phyloP scores from a whole-genome alignment of 768 basidiomycete species.

The Arthromyces matolae region DNA sequence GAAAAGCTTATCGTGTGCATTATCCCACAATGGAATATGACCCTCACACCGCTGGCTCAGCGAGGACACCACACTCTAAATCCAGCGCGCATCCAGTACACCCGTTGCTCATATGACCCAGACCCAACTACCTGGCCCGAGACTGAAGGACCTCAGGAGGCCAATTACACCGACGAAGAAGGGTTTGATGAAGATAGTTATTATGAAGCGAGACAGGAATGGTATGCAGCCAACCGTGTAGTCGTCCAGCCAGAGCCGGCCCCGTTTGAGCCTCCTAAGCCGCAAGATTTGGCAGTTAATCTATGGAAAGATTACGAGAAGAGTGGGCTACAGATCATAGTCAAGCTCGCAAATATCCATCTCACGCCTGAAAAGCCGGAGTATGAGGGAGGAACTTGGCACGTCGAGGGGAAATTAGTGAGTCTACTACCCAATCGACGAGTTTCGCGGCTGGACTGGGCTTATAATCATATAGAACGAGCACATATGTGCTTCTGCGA shows the following conservation, averaged over 20 bases:
- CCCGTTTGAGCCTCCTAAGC: constrained; percentile 9
- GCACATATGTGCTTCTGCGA: constrained; percentile 18
- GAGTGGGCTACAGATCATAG: constrained; percentile 14
- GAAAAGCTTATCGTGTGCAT: constrained; percentile 24
- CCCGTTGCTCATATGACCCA: constrained; percentile 12
- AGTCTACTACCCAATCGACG: too few species aligned
- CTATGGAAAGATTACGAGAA: constrained; percentile 7
- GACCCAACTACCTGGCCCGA: constrained; percentile 13
- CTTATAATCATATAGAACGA: too few species aligned
- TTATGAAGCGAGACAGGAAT: constrained; percentile 14
- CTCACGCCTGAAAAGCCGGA: constrained; percentile 12
- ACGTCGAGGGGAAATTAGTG: constrained; percentile 17
- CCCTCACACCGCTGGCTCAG: constrained; percentile 17
- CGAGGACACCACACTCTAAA: neutral
- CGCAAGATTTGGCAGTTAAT: too few species aligned
- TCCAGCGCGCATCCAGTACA: constrained; percentile 20
- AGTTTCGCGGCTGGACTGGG: too few species aligned
- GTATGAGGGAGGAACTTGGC: constrained; percentile 16
- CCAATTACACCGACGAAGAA: constrained; percentile 16
- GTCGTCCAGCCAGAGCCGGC: constrained; percentile 21
- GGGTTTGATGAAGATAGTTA: too few species aligned
- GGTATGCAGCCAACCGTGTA: constrained; percentile 8
- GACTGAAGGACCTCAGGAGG: constrained; percentile 17
- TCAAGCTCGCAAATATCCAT: constrained; percentile 16
- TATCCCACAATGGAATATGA: constrained; percentile 32